Conservation (phyloP, 148 eudicot species). For the Gaultheria prostrata region DNA sequence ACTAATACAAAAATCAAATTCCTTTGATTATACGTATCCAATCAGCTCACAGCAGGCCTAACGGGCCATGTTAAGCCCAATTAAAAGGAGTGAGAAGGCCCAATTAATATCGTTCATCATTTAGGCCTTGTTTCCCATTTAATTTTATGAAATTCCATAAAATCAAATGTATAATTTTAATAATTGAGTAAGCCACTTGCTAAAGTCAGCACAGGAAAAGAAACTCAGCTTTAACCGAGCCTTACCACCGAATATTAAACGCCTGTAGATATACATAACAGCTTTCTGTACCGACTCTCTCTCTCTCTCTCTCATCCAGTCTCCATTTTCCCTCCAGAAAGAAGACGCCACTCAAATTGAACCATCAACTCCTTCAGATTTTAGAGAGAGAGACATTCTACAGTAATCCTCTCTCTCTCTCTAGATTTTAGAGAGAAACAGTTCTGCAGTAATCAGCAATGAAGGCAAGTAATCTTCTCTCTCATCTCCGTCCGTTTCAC, state of each 20-base stretch:
- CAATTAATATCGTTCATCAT: no score
- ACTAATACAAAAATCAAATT: no score
- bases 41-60: no score
- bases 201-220: no score
- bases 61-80: no score
- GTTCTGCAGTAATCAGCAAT: not conserved
- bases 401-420: not conserved
- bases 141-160: no score
- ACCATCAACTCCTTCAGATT: not conserved
- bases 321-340: not conserved
- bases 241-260: not conserved
- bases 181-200: no score
- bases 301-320: not conserved
- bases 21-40: no score
- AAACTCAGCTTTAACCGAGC: not conserved
- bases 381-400: not conserved
- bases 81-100: no score
- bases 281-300: not conserved
- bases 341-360: not conserved
- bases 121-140: no score
- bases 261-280: not conserved
- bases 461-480: slow-evolving; percentile 15
- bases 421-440: not conserved
- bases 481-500: slow-evolving; percentile 1
- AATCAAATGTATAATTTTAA: no score